Percentiles rank a stretch among this genome's conserved stretches.
Evolutionary conservation across 78 protist genomes (phyloP).

Genomic region (Cyanophora paradoxa): DNA sequence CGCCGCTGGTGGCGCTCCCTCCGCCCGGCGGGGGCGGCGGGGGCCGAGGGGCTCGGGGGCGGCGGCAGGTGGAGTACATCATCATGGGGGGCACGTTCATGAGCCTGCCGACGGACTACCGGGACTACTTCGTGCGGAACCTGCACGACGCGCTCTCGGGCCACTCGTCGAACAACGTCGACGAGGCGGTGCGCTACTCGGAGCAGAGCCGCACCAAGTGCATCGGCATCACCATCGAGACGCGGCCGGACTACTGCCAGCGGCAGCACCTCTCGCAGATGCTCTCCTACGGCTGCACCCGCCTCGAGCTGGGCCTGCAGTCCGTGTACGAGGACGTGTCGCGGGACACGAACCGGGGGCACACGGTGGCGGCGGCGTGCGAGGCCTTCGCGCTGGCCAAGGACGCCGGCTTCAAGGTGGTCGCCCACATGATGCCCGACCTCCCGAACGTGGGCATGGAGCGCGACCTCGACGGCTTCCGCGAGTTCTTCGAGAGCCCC

Average conservation of each 20-base stretch:
- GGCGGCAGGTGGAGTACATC: slow-evolving; percentile 76
- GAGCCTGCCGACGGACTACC: slow-evolving; percentile 74
- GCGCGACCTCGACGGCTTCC: slow-evolving; percentile 38
- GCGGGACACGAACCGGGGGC: slow-evolving; percentile 80
- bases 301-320: slow-evolving; percentile 93
- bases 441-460: slow-evolving; percentile 71
- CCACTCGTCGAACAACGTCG: slow-evolving; percentile 67
- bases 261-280: slow-evolving; percentile 57
- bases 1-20: no score
- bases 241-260: slow-evolving; percentile 95
- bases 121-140: slow-evolving; percentile 80
- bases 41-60: no score
- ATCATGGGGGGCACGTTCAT: slow-evolving; percentile 98
- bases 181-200: slow-evolving; percentile 68
- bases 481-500: slow-evolving; percentile 79
- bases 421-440: slow-evolving; percentile 97
- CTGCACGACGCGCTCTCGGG: slow-evolving; percentile 95
- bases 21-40: no score
- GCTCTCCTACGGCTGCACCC: slow-evolving; percentile 81
- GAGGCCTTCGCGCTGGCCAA: slow-evolving; percentile 67
- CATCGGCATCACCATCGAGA: slow-evolving; percentile 92
- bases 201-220: slow-evolving; percentile 74
- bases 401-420: slow-evolving; percentile 91
- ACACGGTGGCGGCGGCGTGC: slow-evolving; percentile 68
- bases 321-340: slow-evolving; percentile 82